A percentile compares a stretch with the other conserved stretches of the same genome.
Conservation (phyloP, 345 rosid species). For the Linum usitatissimum region DNA sequence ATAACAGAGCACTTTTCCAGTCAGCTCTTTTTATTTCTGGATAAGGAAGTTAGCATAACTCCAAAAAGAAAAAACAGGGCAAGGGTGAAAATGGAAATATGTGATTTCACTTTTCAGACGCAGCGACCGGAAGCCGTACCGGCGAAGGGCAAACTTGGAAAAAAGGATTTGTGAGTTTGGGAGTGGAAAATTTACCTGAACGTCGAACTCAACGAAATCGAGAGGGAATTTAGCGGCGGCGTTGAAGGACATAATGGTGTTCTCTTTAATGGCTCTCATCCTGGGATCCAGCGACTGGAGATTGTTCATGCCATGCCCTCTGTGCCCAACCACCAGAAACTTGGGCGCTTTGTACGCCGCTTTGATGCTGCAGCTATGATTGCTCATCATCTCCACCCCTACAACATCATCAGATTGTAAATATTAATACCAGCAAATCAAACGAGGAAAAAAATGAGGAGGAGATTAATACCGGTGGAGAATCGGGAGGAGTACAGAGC, state of each 20-base stretch:
- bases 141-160: neutral
- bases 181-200: conserved; percentile 49
- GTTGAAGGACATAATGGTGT: conserved; percentile 70
- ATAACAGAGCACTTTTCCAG: neutral
- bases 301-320: conserved; percentile 83
- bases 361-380: neutral
- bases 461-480: conserved; percentile 20
- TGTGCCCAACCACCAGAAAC: conserved; percentile 71
- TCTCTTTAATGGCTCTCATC: conserved; percentile 61
- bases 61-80: neutral
- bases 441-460: neutral
- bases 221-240: conserved; percentile 57
- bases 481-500: conserved; percentile 29
- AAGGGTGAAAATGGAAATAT: neutral
- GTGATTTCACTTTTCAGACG: neutral
- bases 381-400: conserved; percentile 33
- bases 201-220: conserved; percentile 88
- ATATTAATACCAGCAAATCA: too few species aligned
- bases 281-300: conserved; percentile 52
- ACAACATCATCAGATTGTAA: neutral
- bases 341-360: conserved; percentile 37
- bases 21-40: neutral
- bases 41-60: neutral
- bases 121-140: neutral
- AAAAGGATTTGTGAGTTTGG: too few species aligned